Evolutionary conservation across 192 early-diverging fungal genomes (phyloP), one percentile per base, ranked within the genome.

Genomic region (Gamsiella multidivaricata): DNA sequence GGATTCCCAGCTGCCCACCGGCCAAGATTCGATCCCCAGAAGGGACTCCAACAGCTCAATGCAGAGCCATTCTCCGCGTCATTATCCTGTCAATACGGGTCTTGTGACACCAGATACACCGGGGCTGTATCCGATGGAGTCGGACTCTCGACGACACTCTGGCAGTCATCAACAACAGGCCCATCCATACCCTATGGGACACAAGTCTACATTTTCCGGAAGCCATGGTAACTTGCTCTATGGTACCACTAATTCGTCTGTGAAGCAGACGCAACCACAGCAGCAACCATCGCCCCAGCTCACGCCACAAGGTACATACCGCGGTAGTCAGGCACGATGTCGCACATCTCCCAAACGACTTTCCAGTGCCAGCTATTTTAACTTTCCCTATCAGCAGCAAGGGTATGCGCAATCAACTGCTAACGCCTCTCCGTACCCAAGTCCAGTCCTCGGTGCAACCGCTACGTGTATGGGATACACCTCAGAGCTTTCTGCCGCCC

Each of bases 171-270:
- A 62, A n/a, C 10, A 34, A 1, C 54, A 31, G 5, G 37, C n/a
- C 10, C 37, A 51, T 29, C 42, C 67, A 4, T 53, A 59, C 25
- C 25, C 47, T 1, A n/a, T 49, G 3, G 69, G 53, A 47, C 36
- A 54, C 11, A 50, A 47, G 34, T 22, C 32, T 11, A 36, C 29
- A 2, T 63, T 26, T 33, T 37, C 43, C 3, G 53, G 60, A 20
- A 71, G 36, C 28, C 51, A 62, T 49, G 60, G 69, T 20, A 71
- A 62, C 37, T 37, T 71, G 12, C n/a, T 63, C 1, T 20, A 71
- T 20, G 59, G 50, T 17, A 57, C 69, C 23, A 52, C 65, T 5
- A 37, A 14, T 25, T 20, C 65, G 5, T 57, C 65, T 31, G 49
- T 15, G n/a, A 51, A 53, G 18, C 54, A 50, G 11, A 23, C 25